Evolutionary conservation across 139 green algal genomes (phyloP).

Genomic region (Diplosphaera chodatii): DNA sequence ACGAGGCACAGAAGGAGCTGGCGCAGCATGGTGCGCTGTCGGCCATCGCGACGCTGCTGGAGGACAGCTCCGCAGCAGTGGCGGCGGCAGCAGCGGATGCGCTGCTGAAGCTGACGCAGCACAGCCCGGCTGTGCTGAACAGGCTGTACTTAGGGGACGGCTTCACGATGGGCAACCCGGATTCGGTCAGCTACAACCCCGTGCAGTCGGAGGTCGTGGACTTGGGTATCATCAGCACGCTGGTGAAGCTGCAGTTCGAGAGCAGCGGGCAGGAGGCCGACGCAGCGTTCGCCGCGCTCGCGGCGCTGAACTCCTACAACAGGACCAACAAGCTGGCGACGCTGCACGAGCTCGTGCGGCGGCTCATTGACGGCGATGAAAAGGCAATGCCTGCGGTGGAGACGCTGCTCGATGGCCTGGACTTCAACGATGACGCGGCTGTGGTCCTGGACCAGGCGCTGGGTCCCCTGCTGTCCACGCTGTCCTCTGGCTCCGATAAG

Average conservation of each 20-base stretch:
- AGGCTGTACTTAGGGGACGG: not conserved
- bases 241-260: not conserved
- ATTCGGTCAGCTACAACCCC: not conserved
- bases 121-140: not conserved
- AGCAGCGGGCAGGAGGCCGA: not conserved
- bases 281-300: not conserved
- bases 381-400: not conserved
- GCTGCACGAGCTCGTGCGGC: not conserved
- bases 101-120: not conserved
- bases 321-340: not conserved
- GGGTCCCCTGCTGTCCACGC: not conserved
- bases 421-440: not conserved
- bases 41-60: not conserved
- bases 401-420: not conserved
- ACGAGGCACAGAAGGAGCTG: not conserved
- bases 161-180: not conserved
- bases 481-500: not conserved
- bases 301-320: not conserved
- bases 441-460: conserved; percentile 1
- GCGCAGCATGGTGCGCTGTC: not conserved
- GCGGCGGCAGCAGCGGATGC: not conserved
- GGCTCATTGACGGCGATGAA: not conserved
- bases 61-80: not conserved
- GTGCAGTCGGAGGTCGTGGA: not conserved
- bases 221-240: not conserved